phyloP scores from a whole-genome alignment of 2,329 filamentous ascomycete species.

The Colletotrichum sp. region DNA sequence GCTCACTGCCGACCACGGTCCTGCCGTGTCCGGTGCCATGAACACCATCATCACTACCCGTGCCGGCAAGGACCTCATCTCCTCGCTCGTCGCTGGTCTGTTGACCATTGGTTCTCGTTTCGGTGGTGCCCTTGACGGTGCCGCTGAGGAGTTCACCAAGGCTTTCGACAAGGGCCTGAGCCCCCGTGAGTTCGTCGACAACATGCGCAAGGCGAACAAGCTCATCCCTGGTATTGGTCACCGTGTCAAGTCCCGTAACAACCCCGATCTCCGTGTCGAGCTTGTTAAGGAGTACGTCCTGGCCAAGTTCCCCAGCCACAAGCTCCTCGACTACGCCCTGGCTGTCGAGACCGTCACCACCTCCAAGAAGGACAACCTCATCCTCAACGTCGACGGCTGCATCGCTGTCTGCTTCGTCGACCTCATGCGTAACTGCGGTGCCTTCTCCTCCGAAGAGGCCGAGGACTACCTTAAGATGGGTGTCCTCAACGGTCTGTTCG shows the following conservation, averaged over 20 bases:
- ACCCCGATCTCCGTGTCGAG: constrained; percentile 99
- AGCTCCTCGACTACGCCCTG: constrained; percentile 98
- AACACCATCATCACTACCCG: constrained; percentile 99
- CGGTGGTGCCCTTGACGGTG: constrained; percentile 96
- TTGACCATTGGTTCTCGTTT: constrained; percentile 98
- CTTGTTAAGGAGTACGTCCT: constrained; percentile 99
- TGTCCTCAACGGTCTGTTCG: constrained; percentile 99
- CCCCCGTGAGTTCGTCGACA: constrained; percentile 98
- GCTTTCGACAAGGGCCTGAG: constrained; percentile 98
- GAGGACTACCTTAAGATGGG: constrained; percentile 99
- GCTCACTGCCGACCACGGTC: constrained; percentile 98
- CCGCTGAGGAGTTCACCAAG: constrained; percentile 97
- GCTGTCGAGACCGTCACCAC: constrained; percentile 98
- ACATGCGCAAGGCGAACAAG: constrained; percentile 99
- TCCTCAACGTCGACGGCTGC: constrained; percentile 98
- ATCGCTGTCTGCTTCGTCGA: constrained; percentile 99
- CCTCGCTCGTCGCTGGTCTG: constrained; percentile 92
- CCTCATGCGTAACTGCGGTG: constrained; percentile 95
- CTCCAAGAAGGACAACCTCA: constrained; percentile 99
- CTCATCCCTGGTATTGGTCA: constrained; percentile 99
- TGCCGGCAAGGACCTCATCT: constrained; percentile 98
- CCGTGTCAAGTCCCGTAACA: constrained; percentile 99
- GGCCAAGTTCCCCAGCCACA: constrained; percentile 96
- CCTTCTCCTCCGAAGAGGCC: constrained; percentile 93
- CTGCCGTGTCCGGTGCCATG: constrained; percentile 99